Evolutionary conservation across 1,284 basidiomycete genomes (phyloP).

Genomic region (Cutaneotrichosporon sp.): DNA sequence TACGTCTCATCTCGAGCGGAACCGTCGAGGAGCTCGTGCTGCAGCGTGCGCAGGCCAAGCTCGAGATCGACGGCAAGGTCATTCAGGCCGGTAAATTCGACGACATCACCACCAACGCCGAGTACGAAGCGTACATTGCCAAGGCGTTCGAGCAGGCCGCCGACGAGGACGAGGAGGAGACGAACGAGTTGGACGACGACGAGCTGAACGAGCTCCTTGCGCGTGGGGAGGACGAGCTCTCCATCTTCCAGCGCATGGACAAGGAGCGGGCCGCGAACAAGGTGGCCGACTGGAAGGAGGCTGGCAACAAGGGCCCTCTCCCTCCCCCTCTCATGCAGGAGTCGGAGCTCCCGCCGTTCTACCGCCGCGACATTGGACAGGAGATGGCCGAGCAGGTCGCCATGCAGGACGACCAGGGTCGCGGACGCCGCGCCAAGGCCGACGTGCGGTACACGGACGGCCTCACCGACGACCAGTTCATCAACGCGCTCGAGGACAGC

Average conservation of each 20-base stretch:
- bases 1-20: slow-evolving; percentile 96
- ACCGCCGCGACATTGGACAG: slow-evolving; percentile 63
- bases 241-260: slow-evolving; percentile 84
- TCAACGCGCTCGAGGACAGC: slow-evolving; percentile 83
- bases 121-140: slow-evolving; percentile 92
- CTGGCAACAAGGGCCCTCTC: slow-evolving; percentile 75
- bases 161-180: slow-evolving; percentile 89
- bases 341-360: slow-evolving; percentile 90
- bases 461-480: slow-evolving; percentile 90
- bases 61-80: slow-evolving; percentile 99
- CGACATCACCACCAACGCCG: slow-evolving; percentile 96
- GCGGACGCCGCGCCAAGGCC: slow-evolving; percentile 79
- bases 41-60: slow-evolving; percentile 90
- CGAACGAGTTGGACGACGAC: slow-evolving; percentile 94
- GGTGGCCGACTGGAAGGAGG: slow-evolving; percentile 68
- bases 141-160: slow-evolving; percentile 59
- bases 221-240: slow-evolving; percentile 77
- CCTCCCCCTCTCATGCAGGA: slow-evolving; percentile 80
- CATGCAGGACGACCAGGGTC: slow-evolving; percentile 69
- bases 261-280: slow-evolving; percentile 73
- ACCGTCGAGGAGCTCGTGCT: slow-evolving; percentile 98
- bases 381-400: slow-evolving; percentile 52
- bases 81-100: slow-evolving; percentile 99
- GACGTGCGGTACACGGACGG: slow-evolving; percentile 94
- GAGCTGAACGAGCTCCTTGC: slow-evolving; percentile 94